Evolutionary conservation across 257 asterid genomes (phyloP).

Genomic region (Echium plantagineum): DNA sequence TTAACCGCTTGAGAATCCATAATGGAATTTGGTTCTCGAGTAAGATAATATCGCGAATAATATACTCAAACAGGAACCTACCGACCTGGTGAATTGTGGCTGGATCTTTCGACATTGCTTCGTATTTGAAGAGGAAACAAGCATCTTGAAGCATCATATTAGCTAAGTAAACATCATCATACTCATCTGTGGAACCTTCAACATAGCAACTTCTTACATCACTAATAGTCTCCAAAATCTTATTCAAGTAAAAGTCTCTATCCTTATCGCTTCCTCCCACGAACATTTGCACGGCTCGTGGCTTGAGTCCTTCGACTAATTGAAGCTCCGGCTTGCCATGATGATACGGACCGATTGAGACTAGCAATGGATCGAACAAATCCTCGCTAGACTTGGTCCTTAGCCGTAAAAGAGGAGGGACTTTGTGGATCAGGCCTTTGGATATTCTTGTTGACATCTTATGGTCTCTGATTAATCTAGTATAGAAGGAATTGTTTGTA

Average conservation of each 20-base stretch:
- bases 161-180: slow-evolving; percentile 8
- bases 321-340: slow-evolving; percentile 14
- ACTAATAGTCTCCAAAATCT: slow-evolving; percentile 2
- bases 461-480: too few relatives aligned
- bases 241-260: neutral
- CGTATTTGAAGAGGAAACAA: neutral
- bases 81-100: slow-evolving; percentile 3
- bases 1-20: slow-evolving; percentile 4
- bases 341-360: slow-evolving; percentile 27
- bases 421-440: too few relatives aligned
- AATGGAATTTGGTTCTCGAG: slow-evolving; percentile 20
- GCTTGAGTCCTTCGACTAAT: slow-evolving; percentile 17
- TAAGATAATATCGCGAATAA: slow-evolving; percentile 10
- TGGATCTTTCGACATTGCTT: neutral
- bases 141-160: slow-evolving; percentile 16
- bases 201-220: slow-evolving; percentile 14
- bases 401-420: too few relatives aligned
- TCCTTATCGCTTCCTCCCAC: slow-evolving; percentile 6
- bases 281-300: slow-evolving; percentile 8
- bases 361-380: slow-evolving; percentile 7
- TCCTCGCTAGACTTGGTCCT: too few relatives aligned
- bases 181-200: neutral
- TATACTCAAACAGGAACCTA: neutral
- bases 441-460: too few relatives aligned
- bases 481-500: too few relatives aligned